Evolutionary conservation across 177 flowering plant species (phyloP).

Genomic region (Vitis hybrid): DNA sequence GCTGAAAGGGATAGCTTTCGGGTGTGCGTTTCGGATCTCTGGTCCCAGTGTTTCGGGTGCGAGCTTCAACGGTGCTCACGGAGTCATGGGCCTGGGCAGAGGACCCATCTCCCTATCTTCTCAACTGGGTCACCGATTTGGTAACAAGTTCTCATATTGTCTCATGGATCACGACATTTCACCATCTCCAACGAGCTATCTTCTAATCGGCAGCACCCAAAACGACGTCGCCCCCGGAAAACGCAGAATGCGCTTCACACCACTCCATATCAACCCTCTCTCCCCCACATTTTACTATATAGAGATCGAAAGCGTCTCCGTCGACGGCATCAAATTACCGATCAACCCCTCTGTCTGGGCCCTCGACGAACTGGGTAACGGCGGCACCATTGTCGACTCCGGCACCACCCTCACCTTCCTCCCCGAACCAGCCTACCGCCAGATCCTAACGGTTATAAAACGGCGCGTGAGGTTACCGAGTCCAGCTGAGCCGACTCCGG

Average conservation of each 20-base stretch:
- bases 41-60: constrained; percentile 54
- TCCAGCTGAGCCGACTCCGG: constrained; percentile 28
- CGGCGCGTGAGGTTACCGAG: constrained; percentile 36
- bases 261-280: constrained; percentile 49
- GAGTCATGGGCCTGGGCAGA: constrained; percentile 80
- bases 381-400: constrained; percentile 75
- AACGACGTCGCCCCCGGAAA: constrained; percentile 3
- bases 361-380: constrained; percentile 54
- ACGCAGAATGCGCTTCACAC: constrained; percentile 48
- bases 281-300: constrained; percentile 79
- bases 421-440: constrained; percentile 46
- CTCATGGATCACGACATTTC: constrained; percentile 70
- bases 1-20: constrained; percentile 40
- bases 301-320: constrained; percentile 38
- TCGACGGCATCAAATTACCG: constrained; percentile 38
- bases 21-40: constrained; percentile 59
- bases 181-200: constrained; percentile 75
- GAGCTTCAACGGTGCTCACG: constrained; percentile 59
- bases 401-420: constrained; percentile 72
- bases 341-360: constrained; percentile 61
- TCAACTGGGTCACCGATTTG: constrained; percentile 60
- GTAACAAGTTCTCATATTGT: constrained; percentile 75
- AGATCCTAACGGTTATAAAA: constrained; percentile 39
- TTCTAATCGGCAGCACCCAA: constrained; percentile 44
- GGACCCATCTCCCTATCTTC: constrained; percentile 73